Percentiles rank a stretch among this genome's conserved stretches.
Evolutionary conservation across 352 stramenopile species (phyloP).

Genomic region (Phytophthora cajani): DNA sequence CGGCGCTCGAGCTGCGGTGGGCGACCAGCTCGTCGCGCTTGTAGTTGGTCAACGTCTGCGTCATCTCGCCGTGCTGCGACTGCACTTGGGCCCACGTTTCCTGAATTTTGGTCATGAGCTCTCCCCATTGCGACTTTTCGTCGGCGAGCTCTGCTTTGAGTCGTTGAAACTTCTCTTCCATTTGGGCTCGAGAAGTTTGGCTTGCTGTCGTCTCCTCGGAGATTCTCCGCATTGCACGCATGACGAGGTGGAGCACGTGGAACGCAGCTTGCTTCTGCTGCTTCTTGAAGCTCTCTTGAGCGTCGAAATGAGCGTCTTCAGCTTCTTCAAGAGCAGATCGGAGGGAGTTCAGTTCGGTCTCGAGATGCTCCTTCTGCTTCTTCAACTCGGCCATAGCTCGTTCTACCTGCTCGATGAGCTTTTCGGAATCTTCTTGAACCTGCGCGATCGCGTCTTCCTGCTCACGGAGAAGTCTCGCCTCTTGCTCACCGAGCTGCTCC

Average conservation of each 20-base stretch:
- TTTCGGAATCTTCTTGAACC: constrained; percentile 83
- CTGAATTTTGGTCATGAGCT: constrained; percentile 36
- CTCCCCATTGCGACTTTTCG: constrained; percentile 43
- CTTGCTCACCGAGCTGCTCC: constrained; percentile 51
- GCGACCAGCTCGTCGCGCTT: constrained; percentile 81
- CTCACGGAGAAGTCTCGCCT: constrained; percentile 50
- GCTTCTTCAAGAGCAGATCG: constrained; percentile 70
- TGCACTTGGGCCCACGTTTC: constrained; percentile 46
- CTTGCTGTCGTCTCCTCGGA: constrained; percentile 27
- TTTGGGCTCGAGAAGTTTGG: constrained; percentile 28
- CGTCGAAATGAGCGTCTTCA: constrained; percentile 77
- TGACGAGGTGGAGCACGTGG: constrained; percentile 45
- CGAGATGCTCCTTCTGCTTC: constrained; percentile 73
- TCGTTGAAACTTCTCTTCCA: constrained; percentile 12
- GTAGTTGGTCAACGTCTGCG: constrained; percentile 80
- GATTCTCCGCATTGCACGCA: constrained; percentile 54
- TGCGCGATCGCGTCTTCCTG: constrained; percentile 80
- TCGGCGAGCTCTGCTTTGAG: constrained; percentile 25
- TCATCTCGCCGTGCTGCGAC: constrained; percentile 62
- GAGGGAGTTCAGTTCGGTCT: constrained; percentile 59
- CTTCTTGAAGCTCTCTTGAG: constrained; percentile 60
- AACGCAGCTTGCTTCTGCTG: constrained; percentile 68
- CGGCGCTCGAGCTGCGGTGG: constrained; percentile 70
- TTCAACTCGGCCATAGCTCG: constrained; percentile 73
- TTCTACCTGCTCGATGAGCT: constrained; percentile 81